A percentile compares a stretch with the other conserved stretches of the same genome.
Evolutionary conservation across 2,329 filamentous ascomycete species (phyloP).

Genomic region (Bipolaris bicolor): DNA sequence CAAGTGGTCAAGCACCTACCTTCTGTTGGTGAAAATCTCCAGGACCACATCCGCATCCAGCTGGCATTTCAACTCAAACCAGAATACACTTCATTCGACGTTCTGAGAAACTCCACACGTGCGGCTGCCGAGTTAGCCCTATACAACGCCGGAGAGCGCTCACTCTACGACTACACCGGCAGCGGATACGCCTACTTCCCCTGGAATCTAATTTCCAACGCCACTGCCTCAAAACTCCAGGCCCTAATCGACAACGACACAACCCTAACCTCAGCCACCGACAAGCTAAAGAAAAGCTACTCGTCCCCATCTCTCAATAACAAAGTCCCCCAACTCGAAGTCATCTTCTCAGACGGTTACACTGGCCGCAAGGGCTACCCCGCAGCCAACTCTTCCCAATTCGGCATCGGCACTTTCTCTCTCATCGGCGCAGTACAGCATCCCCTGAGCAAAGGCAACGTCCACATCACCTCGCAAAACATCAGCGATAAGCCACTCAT

Average conservation of each 20-base stretch:
- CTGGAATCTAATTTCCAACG: conserved; percentile 50
- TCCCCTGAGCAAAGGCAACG: conserved; percentile 40
- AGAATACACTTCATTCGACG: conserved; percentile 32
- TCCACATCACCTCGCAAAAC: conserved; percentile 33
- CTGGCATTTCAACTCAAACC: conserved; percentile 32
- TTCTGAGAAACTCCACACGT: conserved; percentile 35
- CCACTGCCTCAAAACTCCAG: conserved; percentile 38
- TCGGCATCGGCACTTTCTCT: conserved; percentile 40
- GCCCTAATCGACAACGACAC: conserved; percentile 39
- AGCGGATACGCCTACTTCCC: conserved; percentile 52
- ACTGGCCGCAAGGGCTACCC: conserved; percentile 50
- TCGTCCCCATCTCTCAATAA: conserved; percentile 41
- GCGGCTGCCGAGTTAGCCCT: conserved; percentile 51
- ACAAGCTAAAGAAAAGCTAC: conserved; percentile 36
- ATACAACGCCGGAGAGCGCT: conserved; percentile 41
- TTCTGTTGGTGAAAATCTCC: conserved; percentile 39
- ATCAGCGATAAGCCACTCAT: conserved; percentile 33
- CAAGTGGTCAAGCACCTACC: conserved; percentile 27
- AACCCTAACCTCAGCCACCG: conserved; percentile 20
- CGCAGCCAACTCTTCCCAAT: conserved; percentile 31
- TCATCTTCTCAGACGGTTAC: conserved; percentile 56
- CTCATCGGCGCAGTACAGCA: conserved; percentile 46
- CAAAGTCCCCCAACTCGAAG: conserved; percentile 51
- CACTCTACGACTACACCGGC: conserved; percentile 51
- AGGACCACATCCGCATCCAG: conserved; percentile 43